These are phyloP conservation scores for Pythium utonaiense DNA, from an alignment of 352 stramenopile species.

Conservation along the genomic window DNA sequence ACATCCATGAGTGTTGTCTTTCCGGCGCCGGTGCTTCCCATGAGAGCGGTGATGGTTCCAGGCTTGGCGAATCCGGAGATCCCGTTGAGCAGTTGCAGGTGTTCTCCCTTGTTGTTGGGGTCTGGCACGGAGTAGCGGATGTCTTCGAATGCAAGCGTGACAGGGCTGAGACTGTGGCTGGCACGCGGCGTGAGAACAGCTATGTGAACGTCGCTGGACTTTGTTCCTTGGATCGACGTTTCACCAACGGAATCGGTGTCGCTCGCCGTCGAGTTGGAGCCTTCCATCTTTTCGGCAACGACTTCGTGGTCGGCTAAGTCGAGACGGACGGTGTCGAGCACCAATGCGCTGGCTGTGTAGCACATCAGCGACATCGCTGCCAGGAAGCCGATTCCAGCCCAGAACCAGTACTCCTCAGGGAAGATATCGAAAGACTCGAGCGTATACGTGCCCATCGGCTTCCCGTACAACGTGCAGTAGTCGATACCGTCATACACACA, in stretches of 20 bases:
- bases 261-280: no score
- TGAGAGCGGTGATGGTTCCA: conserved; percentile 58
- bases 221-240: no score
- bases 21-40: conserved; percentile 74
- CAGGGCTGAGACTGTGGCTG: conserved; percentile 8
- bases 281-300: no score
- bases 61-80: conserved; percentile 50
- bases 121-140: conserved; percentile 41
- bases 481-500: conserved; percentile 26
- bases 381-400: conserved; percentile 14
- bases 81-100: conserved; percentile 48
- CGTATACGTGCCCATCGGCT: conserved; percentile 21
- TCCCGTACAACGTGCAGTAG: conserved; percentile 18
- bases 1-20: conserved; percentile 96
- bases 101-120: conserved; percentile 22
- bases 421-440: conserved; percentile 19
- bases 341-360: no score
- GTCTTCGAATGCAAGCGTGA: conserved; percentile 43
- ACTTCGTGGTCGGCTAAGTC: no score
- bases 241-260: no score
- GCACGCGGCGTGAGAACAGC: not conserved
- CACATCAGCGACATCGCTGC: no score
- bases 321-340: no score
- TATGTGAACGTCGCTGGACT: no score
- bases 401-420: conserved; percentile 17